phyloP scores from a whole-genome alignment of 805 yeast species.

The Ogataea ganodermae region DNA sequence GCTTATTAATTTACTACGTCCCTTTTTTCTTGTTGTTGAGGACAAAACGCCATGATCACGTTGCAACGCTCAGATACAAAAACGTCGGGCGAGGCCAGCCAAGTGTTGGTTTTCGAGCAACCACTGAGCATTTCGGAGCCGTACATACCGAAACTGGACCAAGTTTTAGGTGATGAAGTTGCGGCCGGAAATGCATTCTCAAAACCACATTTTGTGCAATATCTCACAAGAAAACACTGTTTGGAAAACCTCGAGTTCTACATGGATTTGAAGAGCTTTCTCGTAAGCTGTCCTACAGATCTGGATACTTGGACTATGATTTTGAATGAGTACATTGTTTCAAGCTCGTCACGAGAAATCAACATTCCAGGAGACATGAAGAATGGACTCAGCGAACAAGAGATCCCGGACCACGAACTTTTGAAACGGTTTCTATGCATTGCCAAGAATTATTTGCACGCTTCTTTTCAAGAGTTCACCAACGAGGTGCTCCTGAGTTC shows the following conservation, averaged over 20 bases:
- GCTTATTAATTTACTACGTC: no score
- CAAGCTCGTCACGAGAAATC: conserved; percentile 32
- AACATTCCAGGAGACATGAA: conserved; percentile 35
- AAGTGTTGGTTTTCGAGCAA: not conserved
- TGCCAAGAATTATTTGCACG: conserved; percentile 30
- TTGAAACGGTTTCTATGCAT: conserved; percentile 25
- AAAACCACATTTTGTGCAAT: conserved; percentile 31
- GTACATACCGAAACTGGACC: conserved; percentile 31
- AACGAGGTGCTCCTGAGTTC: conserved; percentile 14
- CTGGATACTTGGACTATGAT: conserved; percentile 31
- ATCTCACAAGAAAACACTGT: conserved; percentile 35
- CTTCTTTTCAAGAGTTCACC: conserved; percentile 35
- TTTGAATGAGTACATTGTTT: conserved; percentile 30
- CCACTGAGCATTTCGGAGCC: conserved; percentile 4
- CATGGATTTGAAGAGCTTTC: conserved; percentile 27
- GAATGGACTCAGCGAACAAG: conserved; percentile 12
- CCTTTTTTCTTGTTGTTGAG: not conserved
- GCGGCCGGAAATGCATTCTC: conserved; percentile 26
- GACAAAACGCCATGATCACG: not conserved
- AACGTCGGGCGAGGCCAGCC: not conserved
- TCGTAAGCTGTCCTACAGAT: conserved; percentile 15
- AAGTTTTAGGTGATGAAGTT: conserved; percentile 30
- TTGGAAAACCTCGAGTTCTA: conserved; percentile 39
- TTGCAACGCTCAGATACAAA: conserved; percentile 3
- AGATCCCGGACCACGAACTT: conserved; percentile 23